These are phyloP conservation scores for Stenocarpella maydis DNA, from an alignment of 2,329 filamentous ascomycete genomes.

Conservation along the genomic window DNA sequence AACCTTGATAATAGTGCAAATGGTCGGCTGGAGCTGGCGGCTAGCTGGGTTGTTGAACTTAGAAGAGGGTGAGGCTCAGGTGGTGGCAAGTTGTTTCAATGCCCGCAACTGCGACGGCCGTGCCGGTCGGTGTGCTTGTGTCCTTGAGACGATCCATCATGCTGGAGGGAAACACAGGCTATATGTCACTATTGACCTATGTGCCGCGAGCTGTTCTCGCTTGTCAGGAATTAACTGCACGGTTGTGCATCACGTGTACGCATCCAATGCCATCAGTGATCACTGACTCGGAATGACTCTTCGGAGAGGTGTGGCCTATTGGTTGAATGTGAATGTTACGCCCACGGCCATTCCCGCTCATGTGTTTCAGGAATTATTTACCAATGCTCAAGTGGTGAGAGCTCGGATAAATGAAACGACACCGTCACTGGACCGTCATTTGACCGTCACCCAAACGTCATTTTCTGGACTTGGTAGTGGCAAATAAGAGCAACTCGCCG, in stretches of 20 bases:
- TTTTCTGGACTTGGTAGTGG: neutral
- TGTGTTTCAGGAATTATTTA: slow-evolving; percentile 8
- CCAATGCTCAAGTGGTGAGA: neutral
- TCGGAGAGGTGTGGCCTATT: neutral
- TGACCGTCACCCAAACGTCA: too few species aligned
- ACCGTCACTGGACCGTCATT: too few species aligned
- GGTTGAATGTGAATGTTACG: neutral
- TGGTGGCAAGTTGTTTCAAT: neutral
- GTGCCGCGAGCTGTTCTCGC: neutral
- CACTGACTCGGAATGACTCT: slow-evolving; percentile 9
- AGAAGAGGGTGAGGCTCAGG: neutral
- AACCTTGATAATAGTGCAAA: too few species aligned
- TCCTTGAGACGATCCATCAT: neutral
- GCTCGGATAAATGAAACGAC: neutral
- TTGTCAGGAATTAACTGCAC: neutral
- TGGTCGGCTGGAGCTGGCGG: neutral
- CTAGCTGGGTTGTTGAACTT: neutral
- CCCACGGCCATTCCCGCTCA: neutral
- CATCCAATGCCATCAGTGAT: neutral
- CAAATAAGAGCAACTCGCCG: neutral
- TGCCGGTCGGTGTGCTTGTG: neutral
- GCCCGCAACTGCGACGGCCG: neutral
- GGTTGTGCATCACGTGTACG: neutral
- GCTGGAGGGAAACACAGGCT: neutral
- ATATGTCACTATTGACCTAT: neutral